These are phyloP conservation scores for Podaxis sp. DNA, from an alignment of 768 basidiomycete species.

Conservation along the genomic window DNA sequence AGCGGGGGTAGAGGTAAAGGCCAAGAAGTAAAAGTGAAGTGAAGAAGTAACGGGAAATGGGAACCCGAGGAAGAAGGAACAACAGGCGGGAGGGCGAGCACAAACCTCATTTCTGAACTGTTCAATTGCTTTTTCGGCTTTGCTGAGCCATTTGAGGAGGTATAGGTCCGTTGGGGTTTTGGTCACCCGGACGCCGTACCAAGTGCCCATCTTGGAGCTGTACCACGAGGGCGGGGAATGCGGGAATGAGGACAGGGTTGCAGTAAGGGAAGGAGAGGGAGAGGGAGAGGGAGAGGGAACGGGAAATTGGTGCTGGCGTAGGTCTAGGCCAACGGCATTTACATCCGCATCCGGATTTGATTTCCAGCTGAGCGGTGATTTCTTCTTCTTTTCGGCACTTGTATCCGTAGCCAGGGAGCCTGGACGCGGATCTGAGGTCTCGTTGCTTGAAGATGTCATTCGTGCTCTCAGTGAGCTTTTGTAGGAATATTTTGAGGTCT, in stretches of 20 bases:
- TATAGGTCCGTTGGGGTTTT: slow-evolving; percentile 1
- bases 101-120: slow-evolving; percentile 1
- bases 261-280: not conserved
- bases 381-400: not conserved
- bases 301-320: not conserved
- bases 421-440: not conserved
- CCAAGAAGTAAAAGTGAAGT: not conserved
- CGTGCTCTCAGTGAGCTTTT: not conserved
- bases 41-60: not conserved
- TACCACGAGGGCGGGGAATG: not conserved
- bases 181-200: slow-evolving; percentile 1
- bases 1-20: not conserved
- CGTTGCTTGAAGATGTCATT: not conserved
- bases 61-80: not conserved
- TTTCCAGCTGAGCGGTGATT: not conserved
- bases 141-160: not conserved
- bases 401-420: not conserved
- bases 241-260: not conserved
- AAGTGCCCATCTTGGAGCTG: slow-evolving; percentile 5
- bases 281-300: not conserved
- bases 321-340: not conserved
- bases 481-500: not conserved
- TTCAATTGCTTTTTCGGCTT: slow-evolving; percentile 1
- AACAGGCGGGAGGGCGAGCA: not conserved
- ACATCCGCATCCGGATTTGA: not conserved